Conservation (phyloP, 495 filamentous ascomycete genomes). For the Podospora pseudoanserina region DNA sequence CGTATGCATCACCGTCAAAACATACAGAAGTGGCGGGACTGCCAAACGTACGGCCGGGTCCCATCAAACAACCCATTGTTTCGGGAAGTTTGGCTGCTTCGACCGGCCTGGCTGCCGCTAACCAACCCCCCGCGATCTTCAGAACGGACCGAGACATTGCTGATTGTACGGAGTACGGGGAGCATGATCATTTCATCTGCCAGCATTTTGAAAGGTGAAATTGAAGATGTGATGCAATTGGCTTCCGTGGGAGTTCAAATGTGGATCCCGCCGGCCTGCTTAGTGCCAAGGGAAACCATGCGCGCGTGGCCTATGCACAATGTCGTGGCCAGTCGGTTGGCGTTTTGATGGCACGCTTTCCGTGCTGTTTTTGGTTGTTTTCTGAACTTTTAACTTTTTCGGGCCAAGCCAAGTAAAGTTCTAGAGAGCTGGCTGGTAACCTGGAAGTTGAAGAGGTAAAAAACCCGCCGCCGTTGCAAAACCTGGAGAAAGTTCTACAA, state of each 20-base stretch:
- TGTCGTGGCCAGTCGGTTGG: neutral
- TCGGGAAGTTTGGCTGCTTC: neutral
- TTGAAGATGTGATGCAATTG: neutral
- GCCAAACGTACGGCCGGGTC: neutral
- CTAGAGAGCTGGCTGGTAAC: too few relatives aligned
- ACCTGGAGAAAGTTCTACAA: neutral
- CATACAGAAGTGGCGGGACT: neutral
- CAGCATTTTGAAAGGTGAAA: neutral
- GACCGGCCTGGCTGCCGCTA: neutral
- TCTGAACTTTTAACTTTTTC: neutral
- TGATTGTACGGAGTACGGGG: neutral
- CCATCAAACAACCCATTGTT: neutral
- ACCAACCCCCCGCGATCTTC: neutral
- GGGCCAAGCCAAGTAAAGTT: too few relatives aligned
- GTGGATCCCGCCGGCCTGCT: neutral
- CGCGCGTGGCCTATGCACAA: neutral
- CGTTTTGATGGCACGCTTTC: neutral
- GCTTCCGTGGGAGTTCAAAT: neutral
- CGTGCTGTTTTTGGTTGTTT: neutral
- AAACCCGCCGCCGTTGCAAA: neutral
- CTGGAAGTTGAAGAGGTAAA: neutral
- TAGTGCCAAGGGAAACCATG: conserved; percentile 3
- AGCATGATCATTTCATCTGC: neutral
- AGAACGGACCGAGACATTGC: neutral
- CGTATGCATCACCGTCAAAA: neutral